A percentile compares a stretch with the other conserved stretches of the same genome.
phyloP scores from a whole-genome alignment of 108 stramenopile genomes.

The Bacterosira constricta region DNA sequence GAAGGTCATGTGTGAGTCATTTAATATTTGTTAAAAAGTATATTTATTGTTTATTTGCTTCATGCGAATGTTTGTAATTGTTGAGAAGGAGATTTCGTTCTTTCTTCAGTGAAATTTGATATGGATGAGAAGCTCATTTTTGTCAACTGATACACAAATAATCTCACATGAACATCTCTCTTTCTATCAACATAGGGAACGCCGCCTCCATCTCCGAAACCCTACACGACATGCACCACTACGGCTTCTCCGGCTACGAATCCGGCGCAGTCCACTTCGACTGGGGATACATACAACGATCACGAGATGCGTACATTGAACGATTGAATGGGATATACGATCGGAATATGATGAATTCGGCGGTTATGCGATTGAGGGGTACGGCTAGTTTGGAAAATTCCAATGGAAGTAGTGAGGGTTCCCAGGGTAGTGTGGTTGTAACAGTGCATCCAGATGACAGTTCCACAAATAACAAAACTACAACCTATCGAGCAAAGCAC shows the following conservation, averaged over 20 bases:
- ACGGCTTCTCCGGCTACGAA: constrained; percentile 58
- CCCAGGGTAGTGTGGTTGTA: constrained; percentile 17
- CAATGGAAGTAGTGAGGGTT: constrained; percentile 24
- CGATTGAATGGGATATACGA: constrained; percentile 93
- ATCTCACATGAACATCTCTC: too few species aligned
- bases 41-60: neutral
- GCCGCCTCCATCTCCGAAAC: constrained; percentile 84
- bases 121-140: too few species aligned
- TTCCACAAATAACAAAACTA: neutral
- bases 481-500: constrained; percentile 69
- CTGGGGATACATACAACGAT: constrained; percentile 74
- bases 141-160: neutral
- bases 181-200: constrained; percentile 58
- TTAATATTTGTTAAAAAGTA: neutral
- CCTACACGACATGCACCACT: constrained; percentile 70
- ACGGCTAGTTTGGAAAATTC: constrained; percentile 25
- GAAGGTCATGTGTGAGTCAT: constrained; percentile 50
- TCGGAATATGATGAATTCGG: constrained; percentile 65
- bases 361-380: constrained; percentile 60
- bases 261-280: constrained; percentile 59
- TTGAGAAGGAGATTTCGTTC: too few species aligned
- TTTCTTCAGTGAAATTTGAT: too few species aligned
- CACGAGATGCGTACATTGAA: constrained; percentile 76
- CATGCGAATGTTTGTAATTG: too few species aligned
- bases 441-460: constrained; percentile 15